Base-by-base conservation (phyloP, 2,329 filamentous ascomycete species). In the Achaetomium macrosporum region DNA sequence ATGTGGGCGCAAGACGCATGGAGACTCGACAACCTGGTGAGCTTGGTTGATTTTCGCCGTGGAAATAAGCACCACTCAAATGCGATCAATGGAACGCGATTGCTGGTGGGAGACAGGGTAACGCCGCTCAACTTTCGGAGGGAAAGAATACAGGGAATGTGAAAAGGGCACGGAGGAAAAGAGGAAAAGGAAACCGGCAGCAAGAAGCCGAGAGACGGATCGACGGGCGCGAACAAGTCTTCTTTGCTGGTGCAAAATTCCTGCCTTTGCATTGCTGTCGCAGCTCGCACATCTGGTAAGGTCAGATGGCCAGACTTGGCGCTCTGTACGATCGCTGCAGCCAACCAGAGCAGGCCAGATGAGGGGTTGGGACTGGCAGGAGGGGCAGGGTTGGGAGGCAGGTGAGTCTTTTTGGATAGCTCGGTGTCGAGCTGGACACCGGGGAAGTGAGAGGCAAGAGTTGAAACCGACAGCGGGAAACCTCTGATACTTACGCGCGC, bases 291-390 rank as follows among this genome's bases (percentile, higher is more conserved):
- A 55, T 56, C 57, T 58, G 57, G 59, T 61, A 60, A 63, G 60
- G 60, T 63, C 61, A 63, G 60, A 62, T 63, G 61, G 60, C 56
- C 61, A 53, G 57, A 54, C 57, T 59, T 62, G 57, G 60, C 57
- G 59, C 55, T 51, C 54, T 54, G 57, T 60, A 53, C 57, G 54
- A 58, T 55, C 36, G 42, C 53, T 36, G 51, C 56, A 59, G 60
- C 61, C 61, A 63, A 63, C 58, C 60, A 62, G 41, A 55, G 57
- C 35, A 20, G 56, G 53, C 49, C 51, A 55, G 50, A 59, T 59
- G 59, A 62, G 60, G 61, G 60, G 61, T 61, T 60, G 57, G 59
- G 57, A 39, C 53, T 47, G 43, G 57, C n/a, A n/a, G 54, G 52
- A 56, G 54, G 54, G 57, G 55, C 54, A 58, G 59, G 55, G 55